Evolutionary conservation across 2,329 filamentous ascomycete genomes (phyloP).

Genomic region (Zymoseptoria crescenta): DNA sequence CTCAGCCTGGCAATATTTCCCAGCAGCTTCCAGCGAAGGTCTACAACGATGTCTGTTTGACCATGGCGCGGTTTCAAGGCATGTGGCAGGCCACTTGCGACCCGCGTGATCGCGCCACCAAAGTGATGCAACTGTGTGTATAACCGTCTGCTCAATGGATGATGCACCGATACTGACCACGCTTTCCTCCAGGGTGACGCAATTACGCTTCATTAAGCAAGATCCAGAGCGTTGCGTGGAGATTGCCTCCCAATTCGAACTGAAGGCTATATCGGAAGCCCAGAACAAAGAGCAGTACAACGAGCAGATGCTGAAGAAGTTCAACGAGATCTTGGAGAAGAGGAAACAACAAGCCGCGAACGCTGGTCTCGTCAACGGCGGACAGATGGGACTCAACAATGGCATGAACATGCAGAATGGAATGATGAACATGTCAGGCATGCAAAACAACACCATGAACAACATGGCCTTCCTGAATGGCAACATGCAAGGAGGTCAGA

Average conservation of each 20-base stretch:
- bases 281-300: conserved; percentile 23
- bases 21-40: conserved; percentile 24
- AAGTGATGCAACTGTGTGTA: conserved; percentile 29
- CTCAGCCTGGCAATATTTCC: conserved; percentile 19
- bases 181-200: conserved; percentile 11
- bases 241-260: conserved; percentile 23
- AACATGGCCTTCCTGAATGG: conserved; percentile 10
- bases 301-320: conserved; percentile 20
- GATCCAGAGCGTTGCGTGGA: conserved; percentile 18
- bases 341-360: conserved; percentile 12
- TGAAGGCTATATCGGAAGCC: conserved; percentile 16
- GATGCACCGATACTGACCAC: not conserved
- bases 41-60: conserved; percentile 19
- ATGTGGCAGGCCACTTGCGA: conserved; percentile 30
- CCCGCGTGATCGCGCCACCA: conserved; percentile 19
- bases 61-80: conserved; percentile 11
- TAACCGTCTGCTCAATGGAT: not conserved
- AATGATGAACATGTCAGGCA: conserved; percentile 19
- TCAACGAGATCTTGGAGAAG: conserved; percentile 20
- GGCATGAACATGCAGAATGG: conserved; percentile 17
- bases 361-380: conserved; percentile 7
- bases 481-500: conserved; percentile 14
- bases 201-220: conserved; percentile 16
- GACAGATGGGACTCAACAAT: conserved; percentile 17
- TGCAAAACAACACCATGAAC: conserved; percentile 20